These are phyloP conservation scores for Nissolia schottii DNA, from an alignment of 306 rosid genomes.

Conservation along the genomic window DNA sequence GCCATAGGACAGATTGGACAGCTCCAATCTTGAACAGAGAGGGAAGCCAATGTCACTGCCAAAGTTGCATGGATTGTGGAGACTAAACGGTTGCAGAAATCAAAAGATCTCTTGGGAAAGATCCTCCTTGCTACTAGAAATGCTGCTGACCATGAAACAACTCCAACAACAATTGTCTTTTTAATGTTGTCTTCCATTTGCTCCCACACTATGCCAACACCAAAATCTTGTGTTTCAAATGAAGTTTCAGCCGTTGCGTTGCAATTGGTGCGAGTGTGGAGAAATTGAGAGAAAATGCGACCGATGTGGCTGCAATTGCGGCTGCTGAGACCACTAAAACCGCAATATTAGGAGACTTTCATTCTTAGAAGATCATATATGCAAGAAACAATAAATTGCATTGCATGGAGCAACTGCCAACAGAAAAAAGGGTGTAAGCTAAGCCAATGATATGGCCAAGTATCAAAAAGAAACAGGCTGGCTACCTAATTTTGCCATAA, in stretches of 20 bases:
- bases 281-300: too few relatives aligned
- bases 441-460: not conserved
- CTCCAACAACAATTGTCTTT: slow-evolving; percentile 46
- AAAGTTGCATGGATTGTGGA: slow-evolving; percentile 64
- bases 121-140: slow-evolving; percentile 45
- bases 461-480: not conserved
- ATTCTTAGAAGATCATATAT: not conserved
- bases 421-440: not conserved
- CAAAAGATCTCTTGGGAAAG: slow-evolving; percentile 50
- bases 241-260: not conserved
- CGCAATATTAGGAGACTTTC: not conserved
- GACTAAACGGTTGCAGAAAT: slow-evolving; percentile 61
- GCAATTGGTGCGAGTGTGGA: too few relatives aligned
- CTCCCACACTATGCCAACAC: not conserved
- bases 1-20: slow-evolving; percentile 71
- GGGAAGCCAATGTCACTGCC: slow-evolving; percentile 62
- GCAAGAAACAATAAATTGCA: not conserved
- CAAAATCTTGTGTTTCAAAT: slow-evolving; percentile 15
- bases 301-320: too few relatives aligned
- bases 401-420: not conserved
- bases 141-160: slow-evolving; percentile 61
- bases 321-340: too few relatives aligned
- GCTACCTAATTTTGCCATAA: not conserved
- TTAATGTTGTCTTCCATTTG: slow-evolving; percentile 44
- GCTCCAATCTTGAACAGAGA: slow-evolving; percentile 63